These are phyloP conservation scores for Coemansia erecta DNA, from an alignment of 192 early-diverging fungal species.

Conservation along the genomic window DNA sequence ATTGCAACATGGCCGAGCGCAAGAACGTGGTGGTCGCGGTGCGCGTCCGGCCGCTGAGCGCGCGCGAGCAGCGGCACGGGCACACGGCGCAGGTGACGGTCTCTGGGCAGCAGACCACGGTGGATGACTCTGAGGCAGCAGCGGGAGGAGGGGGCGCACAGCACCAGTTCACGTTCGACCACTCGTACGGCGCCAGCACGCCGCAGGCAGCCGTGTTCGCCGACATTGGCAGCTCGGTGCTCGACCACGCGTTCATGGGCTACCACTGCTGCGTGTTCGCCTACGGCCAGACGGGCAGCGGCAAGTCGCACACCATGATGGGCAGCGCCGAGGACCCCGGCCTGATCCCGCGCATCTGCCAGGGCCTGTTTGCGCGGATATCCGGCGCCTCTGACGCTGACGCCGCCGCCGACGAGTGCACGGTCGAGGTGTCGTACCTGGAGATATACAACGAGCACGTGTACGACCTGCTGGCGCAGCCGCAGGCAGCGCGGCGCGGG, in stretches of 20 bases:
- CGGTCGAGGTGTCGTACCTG: conserved; percentile 83
- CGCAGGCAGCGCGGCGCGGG: conserved; percentile 58
- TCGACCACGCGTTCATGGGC: conserved; percentile 84
- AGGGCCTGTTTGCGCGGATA: conserved; percentile 74
- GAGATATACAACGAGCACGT: conserved; percentile 91
- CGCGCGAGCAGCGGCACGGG: too few relatives aligned
- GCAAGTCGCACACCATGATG: conserved; percentile 69
- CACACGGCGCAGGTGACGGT: too few relatives aligned
- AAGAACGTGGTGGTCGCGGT: too few relatives aligned
- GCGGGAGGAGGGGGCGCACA: conserved; percentile 9
- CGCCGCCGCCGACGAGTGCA: conserved; percentile 47
- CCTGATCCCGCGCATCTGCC: conserved; percentile 83
- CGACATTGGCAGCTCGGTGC: conserved; percentile 71
- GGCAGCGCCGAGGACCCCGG: conserved; percentile 65
- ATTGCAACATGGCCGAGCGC: too few relatives aligned
- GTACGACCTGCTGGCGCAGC: conserved; percentile 76
- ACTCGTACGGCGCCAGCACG: conserved; percentile 86
- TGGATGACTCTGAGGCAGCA: too few relatives aligned
- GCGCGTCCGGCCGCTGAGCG: too few relatives aligned
- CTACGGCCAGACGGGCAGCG: conserved; percentile 61
- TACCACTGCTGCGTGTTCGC: conserved; percentile 95
- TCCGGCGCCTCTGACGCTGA: conserved; percentile 25
- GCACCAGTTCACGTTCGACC: conserved; percentile 79
- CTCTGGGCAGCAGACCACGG: too few relatives aligned
- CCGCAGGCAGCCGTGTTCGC: conserved; percentile 76